These are phyloP conservation scores for Cercospora nicotianae DNA, from an alignment of 2,329 filamentous ascomycete species.

Conservation along the genomic window DNA sequence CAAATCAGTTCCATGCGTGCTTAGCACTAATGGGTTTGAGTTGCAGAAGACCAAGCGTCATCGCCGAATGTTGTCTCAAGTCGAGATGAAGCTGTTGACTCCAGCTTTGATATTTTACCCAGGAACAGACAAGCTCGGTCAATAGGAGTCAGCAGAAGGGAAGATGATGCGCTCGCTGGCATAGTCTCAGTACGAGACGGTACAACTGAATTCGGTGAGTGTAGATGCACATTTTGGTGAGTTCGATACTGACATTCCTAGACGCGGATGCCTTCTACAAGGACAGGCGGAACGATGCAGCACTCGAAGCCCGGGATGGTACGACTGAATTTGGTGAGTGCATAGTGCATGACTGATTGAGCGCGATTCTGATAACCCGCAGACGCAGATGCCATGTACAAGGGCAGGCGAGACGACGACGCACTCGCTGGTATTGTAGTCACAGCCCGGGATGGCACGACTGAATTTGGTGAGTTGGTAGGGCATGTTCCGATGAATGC, in stretches of 20 bases:
- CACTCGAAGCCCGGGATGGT: slow-evolving; percentile 6
- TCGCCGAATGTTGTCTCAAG: background rate
- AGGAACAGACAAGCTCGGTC: background rate
- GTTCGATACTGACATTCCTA: background rate
- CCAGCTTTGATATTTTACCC: slow-evolving; percentile 11
- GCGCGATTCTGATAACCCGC: background rate
- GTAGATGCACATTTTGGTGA: background rate
- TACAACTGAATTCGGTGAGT: slow-evolving; percentile 13
- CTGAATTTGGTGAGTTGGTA: slow-evolving; percentile 13
- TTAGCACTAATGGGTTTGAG: background rate
- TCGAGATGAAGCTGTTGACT: slow-evolving; percentile 16
- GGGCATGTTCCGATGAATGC: background rate
- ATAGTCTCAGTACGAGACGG: slow-evolving; percentile 2
- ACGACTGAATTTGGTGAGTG: slow-evolving; percentile 16
- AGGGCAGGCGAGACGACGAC: background rate
- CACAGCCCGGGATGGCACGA: slow-evolving; percentile 15
- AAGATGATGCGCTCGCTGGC: background rate
- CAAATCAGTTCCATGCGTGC: background rate
- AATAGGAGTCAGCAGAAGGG: background rate
- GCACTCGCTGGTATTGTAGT: background rate
- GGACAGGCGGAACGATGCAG: background rate
- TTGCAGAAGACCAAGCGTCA: slow-evolving; percentile 3
- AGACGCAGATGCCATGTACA: slow-evolving; percentile 18
- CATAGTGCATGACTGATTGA: background rate
- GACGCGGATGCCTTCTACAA: slow-evolving; percentile 20